Conservation (phyloP, 2,329 filamentous ascomycete species). For the Neocatenulostroma microsporum region DNA sequence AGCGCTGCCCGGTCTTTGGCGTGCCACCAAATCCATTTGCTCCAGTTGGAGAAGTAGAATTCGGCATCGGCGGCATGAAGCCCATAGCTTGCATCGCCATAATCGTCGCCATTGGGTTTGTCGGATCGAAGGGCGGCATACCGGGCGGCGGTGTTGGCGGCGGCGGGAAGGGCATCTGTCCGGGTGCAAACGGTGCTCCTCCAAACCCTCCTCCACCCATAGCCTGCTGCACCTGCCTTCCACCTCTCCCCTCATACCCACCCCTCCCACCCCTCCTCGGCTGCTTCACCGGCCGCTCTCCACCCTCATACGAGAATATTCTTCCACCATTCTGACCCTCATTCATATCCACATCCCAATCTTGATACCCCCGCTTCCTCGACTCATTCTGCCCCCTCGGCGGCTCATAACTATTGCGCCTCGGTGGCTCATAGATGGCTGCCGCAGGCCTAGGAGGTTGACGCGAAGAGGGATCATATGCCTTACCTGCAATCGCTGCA, state of each 20-base stretch:
- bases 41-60: background rate
- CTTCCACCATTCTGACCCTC: constrained; percentile 34
- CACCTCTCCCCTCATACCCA: constrained; percentile 20
- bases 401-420: constrained; percentile 18
- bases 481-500: constrained; percentile 53
- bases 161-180: constrained; percentile 14
- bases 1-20: constrained; percentile 42
- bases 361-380: constrained; percentile 52
- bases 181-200: too few species aligned
- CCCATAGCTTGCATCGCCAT: constrained; percentile 52
- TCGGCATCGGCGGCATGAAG: constrained; percentile 38
- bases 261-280: constrained; percentile 48
- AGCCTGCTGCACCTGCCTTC: constrained; percentile 8
- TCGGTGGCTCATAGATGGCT: constrained; percentile 11
- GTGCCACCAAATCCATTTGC: constrained; percentile 10
- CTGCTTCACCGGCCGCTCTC: constrained; percentile 51
- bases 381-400: constrained; percentile 28
- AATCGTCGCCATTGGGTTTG: constrained; percentile 55
- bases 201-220: background rate
- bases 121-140: constrained; percentile 50
- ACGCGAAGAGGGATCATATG: constrained; percentile 27
- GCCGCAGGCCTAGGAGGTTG: constrained; percentile 12
- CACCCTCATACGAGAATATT: constrained; percentile 23
- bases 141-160: constrained; percentile 37
- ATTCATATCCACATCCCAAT: constrained; percentile 43